Evolutionary conservation across 495 filamentous ascomycete genomes (phyloP).

Genomic region (Tetracladium marchalianum): DNA sequence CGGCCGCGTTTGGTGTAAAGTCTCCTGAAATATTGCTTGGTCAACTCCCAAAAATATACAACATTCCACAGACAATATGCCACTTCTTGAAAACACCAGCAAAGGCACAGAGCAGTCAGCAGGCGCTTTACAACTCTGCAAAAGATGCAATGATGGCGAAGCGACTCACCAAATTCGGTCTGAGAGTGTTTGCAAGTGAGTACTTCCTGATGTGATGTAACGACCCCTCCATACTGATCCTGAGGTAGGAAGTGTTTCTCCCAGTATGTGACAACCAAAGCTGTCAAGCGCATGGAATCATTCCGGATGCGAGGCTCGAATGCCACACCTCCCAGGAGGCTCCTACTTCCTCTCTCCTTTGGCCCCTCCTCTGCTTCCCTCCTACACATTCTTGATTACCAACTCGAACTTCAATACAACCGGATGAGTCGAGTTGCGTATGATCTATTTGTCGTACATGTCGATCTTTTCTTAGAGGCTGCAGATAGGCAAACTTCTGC

Average conservation of each 20-base stretch:
- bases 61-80: neutral
- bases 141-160: conserved; percentile 26
- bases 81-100: neutral
- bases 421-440: conserved; percentile 50
- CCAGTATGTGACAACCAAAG: conserved; percentile 64
- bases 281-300: conserved; percentile 66
- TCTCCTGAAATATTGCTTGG: too few species aligned
- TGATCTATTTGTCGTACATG: conserved; percentile 49
- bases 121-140: conserved; percentile 18
- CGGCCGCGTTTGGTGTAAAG: too few species aligned
- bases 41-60: neutral
- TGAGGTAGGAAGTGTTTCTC: conserved; percentile 60
- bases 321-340: conserved; percentile 32
- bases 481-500: conserved; percentile 11
- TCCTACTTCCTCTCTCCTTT: conserved; percentile 73
- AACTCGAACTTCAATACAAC: conserved; percentile 48
- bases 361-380: conserved; percentile 75
- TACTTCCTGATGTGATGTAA: conserved; percentile 12
- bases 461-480: conserved; percentile 19
- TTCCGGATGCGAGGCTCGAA: conserved; percentile 36
- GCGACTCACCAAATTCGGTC: conserved; percentile 28
- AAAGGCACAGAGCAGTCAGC: neutral
- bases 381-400: conserved; percentile 62
- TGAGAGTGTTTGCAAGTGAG: conserved; percentile 29
- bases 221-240: conserved; percentile 13